A percentile compares a stretch with the other conserved stretches of the same genome.
Conservation (phyloP, 371 early-diverging fungal species). For the Haplosporangium sp. region DNA sequence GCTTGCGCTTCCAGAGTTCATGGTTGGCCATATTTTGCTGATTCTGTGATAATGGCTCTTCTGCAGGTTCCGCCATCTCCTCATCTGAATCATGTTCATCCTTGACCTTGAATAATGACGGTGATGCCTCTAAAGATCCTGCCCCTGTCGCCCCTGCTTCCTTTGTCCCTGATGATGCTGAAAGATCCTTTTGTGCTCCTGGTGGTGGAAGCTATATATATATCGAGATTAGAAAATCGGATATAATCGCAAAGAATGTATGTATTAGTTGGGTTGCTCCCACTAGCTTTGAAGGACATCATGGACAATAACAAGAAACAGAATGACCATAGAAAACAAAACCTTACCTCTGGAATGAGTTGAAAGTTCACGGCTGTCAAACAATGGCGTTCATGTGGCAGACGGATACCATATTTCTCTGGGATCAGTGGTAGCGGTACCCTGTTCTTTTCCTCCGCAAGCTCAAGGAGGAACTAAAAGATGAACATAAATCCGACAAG, state of each 20-base stretch:
- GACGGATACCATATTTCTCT: constrained; percentile 90
- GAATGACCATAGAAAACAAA: neutral
- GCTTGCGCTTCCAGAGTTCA: constrained; percentile 52
- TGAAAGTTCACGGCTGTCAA: constrained; percentile 91
- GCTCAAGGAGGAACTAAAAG: constrained; percentile 79
- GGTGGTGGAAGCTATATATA: constrained; percentile 37
- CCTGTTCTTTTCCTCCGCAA: constrained; percentile 90
- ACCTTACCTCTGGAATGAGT: constrained; percentile 82
- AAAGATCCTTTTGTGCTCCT: constrained; percentile 3
- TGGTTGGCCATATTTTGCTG: constrained; percentile 51
- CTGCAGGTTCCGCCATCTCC: constrained; percentile 35
- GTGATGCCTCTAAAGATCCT: constrained; percentile 14
- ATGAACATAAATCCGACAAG: constrained; percentile 63
- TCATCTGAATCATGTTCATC: constrained; percentile 40
- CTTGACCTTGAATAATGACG: constrained; percentile 51
- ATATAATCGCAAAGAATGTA: neutral
- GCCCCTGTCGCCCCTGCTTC: neutral
- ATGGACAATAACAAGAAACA: neutral
- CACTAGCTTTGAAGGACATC: too few relatives aligned
- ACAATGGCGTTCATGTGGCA: constrained; percentile 93
- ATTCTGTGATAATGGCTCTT: constrained; percentile 30
- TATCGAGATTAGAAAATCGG: neutral
- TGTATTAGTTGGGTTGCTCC: too few relatives aligned
- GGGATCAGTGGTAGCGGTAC: constrained; percentile 89
- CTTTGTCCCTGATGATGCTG: constrained; percentile 1